Evolutionary conservation across 2,329 filamentous ascomycete species (phyloP), one percentile per base, ranked within the genome.

Genomic region (Fusarium sororula): DNA sequence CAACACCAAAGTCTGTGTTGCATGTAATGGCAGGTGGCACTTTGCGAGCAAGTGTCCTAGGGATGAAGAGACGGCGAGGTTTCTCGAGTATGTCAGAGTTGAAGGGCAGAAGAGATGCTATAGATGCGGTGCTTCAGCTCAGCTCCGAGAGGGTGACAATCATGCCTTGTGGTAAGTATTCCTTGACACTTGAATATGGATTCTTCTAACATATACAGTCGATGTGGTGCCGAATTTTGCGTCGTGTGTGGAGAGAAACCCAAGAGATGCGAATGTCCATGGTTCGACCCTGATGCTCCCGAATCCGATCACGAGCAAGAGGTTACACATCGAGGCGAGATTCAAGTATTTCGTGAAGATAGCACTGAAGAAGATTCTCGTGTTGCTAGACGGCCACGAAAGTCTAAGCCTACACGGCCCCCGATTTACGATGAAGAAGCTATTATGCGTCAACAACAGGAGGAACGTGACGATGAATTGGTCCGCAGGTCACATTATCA

Each of bases 211-310:
- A 45, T 20, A 13, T 65, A 54, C 61, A 91, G 92, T 80, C 93
- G 91, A 63, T 97, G 95, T 79, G 92, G 90, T 61, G 93, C 93
- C 35, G 89, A 97, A 77, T 97, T 97, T 79, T 98, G 95, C 83
- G 95, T 96, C 89, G 88, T 94, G 32, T 98, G 95, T 79, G 94
- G 93, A 28, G 80, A 85, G 38, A 93, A 93, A 76, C 97, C 94
- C 94, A 96, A 94, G 83, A 91, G 87, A 2, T 97, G 94, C 79
- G 90, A 93, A 60, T 97, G 94, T 75, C 92, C 93, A 0, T 94
- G 91, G 90, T 95, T 95, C 85, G 93, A 91, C 79, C 89, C 91
- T 76, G 87, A 90, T 32, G 73, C 80, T 7, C 80, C 84, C 10
- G 89, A 90, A 58, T 84, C 83, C 18, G 90, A 92, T 7, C 80